Base-by-base conservation (phyloP, 2,329 filamentous ascomycete genomes). In the Claviceps spartinae region DNA sequence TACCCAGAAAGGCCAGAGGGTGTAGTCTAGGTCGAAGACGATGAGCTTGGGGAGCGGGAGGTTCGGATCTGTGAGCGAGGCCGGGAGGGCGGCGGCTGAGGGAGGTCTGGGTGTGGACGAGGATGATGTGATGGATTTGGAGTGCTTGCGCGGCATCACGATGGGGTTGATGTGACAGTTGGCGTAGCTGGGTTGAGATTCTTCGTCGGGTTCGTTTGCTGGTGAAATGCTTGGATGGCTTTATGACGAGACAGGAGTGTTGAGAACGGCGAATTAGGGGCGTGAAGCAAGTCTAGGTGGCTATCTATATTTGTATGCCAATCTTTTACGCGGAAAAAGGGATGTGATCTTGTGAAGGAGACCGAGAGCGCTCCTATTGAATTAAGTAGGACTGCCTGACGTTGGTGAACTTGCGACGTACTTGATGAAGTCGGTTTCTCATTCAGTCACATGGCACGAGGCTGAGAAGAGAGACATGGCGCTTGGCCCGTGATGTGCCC, bases 1-100 rank as follows among this genome's bases (percentile, higher is more conserved):
- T 1, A 95, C 84, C 91, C 91, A 97, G 70, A 96, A 96, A 4
- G 90, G 89, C 93, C 91, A 97, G n/a, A 97, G 76, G 0, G 93
- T 97, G 75, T 96, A 97, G 75, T 97, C 91, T 56, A 97, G 81
- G 67, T 97, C 93, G 71, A 97, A 96, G 57, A 93, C 86, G 60
- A 97, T 78, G 59, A 95, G 77, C 55, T 83, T 82, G 0, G 90
- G 90, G 1, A 95, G 77, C 0, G 88, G 86, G 0, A 82, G 77
- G 14, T 59, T 50, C 43, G 80, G 68, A 66, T 79, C 74, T 58
- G 65, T 61, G 40, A 79, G 72, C 58, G 73, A 71, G 22, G 64
- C 37, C 4, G 74, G 74, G 20, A 67, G 42, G 11, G 18, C n/a
- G 38, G 38, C 18, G 40, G 40, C n/a, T 18, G 40, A 20, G n/a